Base-by-base conservation (phyloP, 768 basidiomycete species). In the Lenzites betulinus region DNA sequence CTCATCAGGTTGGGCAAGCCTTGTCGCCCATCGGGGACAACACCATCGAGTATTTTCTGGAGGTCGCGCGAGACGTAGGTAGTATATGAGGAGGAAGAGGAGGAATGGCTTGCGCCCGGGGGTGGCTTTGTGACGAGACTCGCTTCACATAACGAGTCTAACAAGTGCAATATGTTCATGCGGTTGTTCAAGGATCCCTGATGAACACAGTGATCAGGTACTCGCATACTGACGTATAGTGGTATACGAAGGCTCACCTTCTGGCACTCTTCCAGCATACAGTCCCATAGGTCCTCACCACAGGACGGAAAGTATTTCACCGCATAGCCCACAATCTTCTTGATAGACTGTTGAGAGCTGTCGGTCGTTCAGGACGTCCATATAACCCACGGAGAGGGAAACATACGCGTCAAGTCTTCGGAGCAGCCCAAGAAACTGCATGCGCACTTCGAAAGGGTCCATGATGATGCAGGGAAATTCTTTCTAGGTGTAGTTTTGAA, bases 261-360 rank as follows among this genome's bases (percentile, higher is more conserved):
- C 71, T 90, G 87, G 64, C 89, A 93, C 75, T 95, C 92, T 70
- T 96, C 93, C 25, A 94, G 75, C 39, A 96, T 83, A 66, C 93
- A 95, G 66, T 95, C 93, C 95, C 94, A 96, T 12, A 96, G 73
- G 72, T 97, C 93, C 67, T 96, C 93, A 7, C 92, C 93, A 57
- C 93, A 95, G 58, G 83, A 83, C 6, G 88, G 79, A 54, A 89
- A 94, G 69, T 90, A 88, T 71, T 94, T 94, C 56, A 95, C 79
- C 0, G 93, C 92, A 67, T 87, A 95, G 9, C 82, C 80, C 33
- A 95, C 94, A 36, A 91, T 89, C 72, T 89, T 92, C 73, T 92
- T 90, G 54, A 95, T 95, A 13, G 92, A 94, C 68, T 86, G 87
- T 69, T 93, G 92, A 28, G 92, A 87, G 66, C 90, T 93, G 60